Percentiles rank a stretch among this genome's conserved stretches.
Evolutionary conservation across 768 basidiomycete species (phyloP).

Genomic region (Podaxis sp.): DNA sequence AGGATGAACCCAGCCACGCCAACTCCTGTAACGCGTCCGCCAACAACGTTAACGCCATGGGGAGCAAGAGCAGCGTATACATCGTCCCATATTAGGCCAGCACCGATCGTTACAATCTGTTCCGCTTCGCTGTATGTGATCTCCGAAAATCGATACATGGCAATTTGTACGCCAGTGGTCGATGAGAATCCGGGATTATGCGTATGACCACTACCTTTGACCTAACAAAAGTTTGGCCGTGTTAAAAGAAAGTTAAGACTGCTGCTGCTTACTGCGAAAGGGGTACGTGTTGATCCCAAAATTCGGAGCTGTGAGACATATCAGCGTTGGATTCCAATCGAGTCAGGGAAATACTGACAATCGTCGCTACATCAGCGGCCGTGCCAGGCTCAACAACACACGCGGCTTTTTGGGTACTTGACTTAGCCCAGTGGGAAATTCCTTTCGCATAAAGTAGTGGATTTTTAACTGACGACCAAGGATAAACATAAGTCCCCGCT

Average conservation of each 20-base stretch:
- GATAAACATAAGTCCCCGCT: background rate
- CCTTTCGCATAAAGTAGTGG: constrained; percentile 35
- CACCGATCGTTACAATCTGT: constrained; percentile 40
- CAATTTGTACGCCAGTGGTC: constrained; percentile 56
- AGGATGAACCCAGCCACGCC: constrained; percentile 59
- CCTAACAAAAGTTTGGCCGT: constrained; percentile 32
- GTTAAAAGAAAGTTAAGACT: constrained; percentile 30
- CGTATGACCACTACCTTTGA: constrained; percentile 64
- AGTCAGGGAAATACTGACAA: constrained; percentile 32
- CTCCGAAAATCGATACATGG: constrained; percentile 47
- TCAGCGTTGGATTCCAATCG: background rate
- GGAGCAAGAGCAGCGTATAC: constrained; percentile 53
- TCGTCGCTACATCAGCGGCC: constrained; percentile 42
- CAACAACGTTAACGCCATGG: constrained; percentile 51
- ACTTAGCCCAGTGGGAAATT: constrained; percentile 49
- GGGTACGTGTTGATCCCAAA: constrained; percentile 37
- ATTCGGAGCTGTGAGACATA: constrained; percentile 38
- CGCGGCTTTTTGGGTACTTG: constrained; percentile 39
- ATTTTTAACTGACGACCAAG: constrained; percentile 17
- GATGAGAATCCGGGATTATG: constrained; percentile 58
- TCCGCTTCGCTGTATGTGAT: constrained; percentile 38
- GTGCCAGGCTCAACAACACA: constrained; percentile 60
- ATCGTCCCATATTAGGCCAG: constrained; percentile 64
- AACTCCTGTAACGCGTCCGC: constrained; percentile 55
- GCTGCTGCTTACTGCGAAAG: constrained; percentile 43